A percentile compares a stretch with the other conserved stretches of the same genome.
Evolutionary conservation across 2,329 filamentous ascomycete species (phyloP).

Genomic region (Fulvia fulva): DNA sequence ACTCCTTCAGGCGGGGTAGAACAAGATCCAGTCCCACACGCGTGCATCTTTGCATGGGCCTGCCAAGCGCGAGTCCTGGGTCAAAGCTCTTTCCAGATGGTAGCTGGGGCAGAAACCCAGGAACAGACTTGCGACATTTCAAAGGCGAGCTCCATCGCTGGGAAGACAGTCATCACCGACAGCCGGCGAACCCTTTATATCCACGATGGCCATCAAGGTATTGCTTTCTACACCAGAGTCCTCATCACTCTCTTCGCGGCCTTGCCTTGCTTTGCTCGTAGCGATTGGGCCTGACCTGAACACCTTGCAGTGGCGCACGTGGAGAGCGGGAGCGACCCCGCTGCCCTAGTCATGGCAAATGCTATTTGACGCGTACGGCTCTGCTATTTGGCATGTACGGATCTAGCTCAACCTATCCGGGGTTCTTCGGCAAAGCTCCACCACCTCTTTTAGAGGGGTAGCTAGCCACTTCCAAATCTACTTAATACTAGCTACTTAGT

Average conservation of each 20-base stretch:
- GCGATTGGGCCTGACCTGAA: too few species aligned
- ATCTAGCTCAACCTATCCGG: too few species aligned
- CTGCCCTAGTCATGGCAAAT: too few species aligned
- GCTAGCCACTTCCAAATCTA: too few species aligned
- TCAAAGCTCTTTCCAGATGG: background rate
- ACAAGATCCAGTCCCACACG: background rate
- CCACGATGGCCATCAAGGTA: background rate
- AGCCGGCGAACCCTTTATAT: background rate
- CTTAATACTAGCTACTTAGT: too few species aligned
- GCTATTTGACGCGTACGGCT: too few species aligned
- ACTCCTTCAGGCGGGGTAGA: slow-evolving; percentile 1
- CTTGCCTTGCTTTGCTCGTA: too few species aligned
- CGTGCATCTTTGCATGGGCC: background rate
- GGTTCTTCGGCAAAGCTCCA: too few species aligned
- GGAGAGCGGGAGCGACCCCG: too few species aligned
- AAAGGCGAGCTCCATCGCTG: background rate
- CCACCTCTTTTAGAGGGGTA: too few species aligned
- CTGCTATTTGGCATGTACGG: too few species aligned
- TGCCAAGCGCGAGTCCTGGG: background rate
- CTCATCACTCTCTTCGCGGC: background rate
- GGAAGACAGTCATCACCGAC: background rate
- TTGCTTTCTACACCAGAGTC: background rate
- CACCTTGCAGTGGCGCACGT: too few species aligned
- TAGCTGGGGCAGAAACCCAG: background rate
- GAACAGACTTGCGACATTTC: background rate